These are phyloP conservation scores for Dacryopinax primogenitus DNA, from an alignment of 768 basidiomycete genomes.

Conservation along the genomic window DNA sequence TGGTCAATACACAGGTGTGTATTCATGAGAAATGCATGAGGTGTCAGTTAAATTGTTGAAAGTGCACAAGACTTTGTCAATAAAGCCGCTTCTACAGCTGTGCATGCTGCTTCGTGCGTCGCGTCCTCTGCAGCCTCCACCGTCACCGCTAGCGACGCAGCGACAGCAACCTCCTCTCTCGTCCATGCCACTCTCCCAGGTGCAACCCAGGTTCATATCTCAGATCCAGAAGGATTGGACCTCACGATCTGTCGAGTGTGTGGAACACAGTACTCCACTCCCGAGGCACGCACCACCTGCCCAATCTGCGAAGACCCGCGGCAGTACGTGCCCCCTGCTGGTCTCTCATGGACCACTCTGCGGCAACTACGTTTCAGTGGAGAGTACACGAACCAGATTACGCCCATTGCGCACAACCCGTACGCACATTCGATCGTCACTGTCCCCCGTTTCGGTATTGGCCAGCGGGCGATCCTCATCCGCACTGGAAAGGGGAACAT, in stretches of 20 bases:
- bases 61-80: constrained; percentile 6
- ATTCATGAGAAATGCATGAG: background rate
- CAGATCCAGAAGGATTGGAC: background rate
- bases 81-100: background rate
- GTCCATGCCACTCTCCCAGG: background rate
- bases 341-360: constrained; percentile 14
- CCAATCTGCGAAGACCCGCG: constrained; percentile 13
- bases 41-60: background rate
- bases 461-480: constrained; percentile 15
- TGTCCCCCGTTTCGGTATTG: constrained; percentile 13
- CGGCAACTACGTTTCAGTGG: background rate
- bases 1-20: constrained; percentile 1
- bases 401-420: constrained; percentile 7
- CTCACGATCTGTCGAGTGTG: constrained; percentile 2
- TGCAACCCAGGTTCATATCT: background rate
- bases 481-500: constrained; percentile 13
- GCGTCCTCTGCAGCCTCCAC: background rate
- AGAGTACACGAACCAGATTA: constrained; percentile 12
- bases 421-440: constrained; percentile 12
- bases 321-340: constrained; percentile 15
- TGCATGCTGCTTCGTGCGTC: background rate
- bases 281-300: background rate
- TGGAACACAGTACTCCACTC: background rate
- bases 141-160: background rate
- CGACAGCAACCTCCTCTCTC: background rate